Conservation (phyloP, 495 filamentous ascomycete species). For the Penicillium mononematosum region DNA sequence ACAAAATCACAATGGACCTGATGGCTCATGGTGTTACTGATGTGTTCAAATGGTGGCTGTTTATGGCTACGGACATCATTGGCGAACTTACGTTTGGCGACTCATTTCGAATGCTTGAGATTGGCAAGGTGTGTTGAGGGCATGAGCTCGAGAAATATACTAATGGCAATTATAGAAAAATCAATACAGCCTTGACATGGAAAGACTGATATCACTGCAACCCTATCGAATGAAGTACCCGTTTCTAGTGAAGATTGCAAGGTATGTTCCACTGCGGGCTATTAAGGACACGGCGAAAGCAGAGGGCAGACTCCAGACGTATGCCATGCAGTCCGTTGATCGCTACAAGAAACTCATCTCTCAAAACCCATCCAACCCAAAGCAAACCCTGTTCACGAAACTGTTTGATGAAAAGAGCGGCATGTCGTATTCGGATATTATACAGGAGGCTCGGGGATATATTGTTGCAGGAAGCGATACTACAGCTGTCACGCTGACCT, state of each 20-base stretch:
- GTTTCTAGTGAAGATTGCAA: slow-evolving; percentile 18
- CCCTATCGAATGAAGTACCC: slow-evolving; percentile 40
- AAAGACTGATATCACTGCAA: slow-evolving; percentile 27
- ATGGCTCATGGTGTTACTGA: slow-evolving; percentile 35
- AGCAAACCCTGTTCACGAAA: slow-evolving; percentile 49
- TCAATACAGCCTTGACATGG: slow-evolving; percentile 42
- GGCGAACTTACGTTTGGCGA: slow-evolving; percentile 58
- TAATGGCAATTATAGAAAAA: slow-evolving; percentile 30
- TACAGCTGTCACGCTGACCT: slow-evolving; percentile 46
- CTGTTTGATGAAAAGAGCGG: slow-evolving; percentile 41
- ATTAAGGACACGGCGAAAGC: slow-evolving; percentile 41
- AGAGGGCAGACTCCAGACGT: slow-evolving; percentile 47
- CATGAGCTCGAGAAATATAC: not conserved
- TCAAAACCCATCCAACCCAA: slow-evolving; percentile 34
- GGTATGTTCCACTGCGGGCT: slow-evolving; percentile 17
- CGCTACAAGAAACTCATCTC: slow-evolving; percentile 43
- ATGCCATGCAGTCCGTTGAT: slow-evolving; percentile 39
- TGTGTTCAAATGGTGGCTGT: slow-evolving; percentile 56
- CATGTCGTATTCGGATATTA: slow-evolving; percentile 39
- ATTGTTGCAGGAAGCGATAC: slow-evolving; percentile 56
- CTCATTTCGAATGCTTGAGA: slow-evolving; percentile 54
- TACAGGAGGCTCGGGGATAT: slow-evolving; percentile 41
- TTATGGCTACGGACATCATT: slow-evolving; percentile 58
- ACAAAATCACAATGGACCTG: slow-evolving; percentile 36
- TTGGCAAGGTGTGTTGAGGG: slow-evolving; percentile 36